phyloP scores from a whole-genome alignment of 441 rosid genomes.

The Euphorbia schlechtendalii region DNA sequence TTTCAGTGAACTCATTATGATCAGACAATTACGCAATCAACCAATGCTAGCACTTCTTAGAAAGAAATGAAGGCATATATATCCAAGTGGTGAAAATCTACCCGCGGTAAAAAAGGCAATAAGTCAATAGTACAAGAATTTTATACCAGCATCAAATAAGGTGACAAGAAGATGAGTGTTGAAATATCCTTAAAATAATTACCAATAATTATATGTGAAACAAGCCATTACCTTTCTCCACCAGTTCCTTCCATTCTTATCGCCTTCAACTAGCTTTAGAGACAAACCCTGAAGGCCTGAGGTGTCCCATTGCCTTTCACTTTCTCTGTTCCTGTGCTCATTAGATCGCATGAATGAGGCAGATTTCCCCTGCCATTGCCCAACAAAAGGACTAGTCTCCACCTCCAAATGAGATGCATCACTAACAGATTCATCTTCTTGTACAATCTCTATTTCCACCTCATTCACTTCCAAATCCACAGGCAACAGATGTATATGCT shows the following conservation, averaged over 20 bases:
- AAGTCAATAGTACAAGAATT: too few species aligned
- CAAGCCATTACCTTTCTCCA: conserved; percentile 71
- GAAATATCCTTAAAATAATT: background rate
- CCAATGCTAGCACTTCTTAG: background rate
- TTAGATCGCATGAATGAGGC: conserved; percentile 78
- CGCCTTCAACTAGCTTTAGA: conserved; percentile 74
- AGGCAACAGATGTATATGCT: conserved; percentile 47
- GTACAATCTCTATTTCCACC: conserved; percentile 20
- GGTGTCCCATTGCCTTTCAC: conserved; percentile 66
- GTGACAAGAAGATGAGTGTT: background rate
- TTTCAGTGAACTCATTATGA: background rate
- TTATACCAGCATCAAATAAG: background rate
- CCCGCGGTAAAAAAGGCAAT: too few species aligned
- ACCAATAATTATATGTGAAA: background rate
- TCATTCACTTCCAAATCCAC: conserved; percentile 26
- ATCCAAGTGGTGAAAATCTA: background rate
- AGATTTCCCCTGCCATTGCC: conserved; percentile 88
- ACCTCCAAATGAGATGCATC: conserved; percentile 24
- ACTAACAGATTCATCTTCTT: conserved; percentile 24
- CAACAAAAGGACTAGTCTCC: conserved; percentile 68
- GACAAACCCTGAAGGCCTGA: conserved; percentile 68
- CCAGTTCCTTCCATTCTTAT: conserved; percentile 78
- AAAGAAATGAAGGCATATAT: background rate
- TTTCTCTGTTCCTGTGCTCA: conserved; percentile 58
- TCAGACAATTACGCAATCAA: background rate